phyloP scores from a whole-genome alignment of 495 filamentous ascomycete genomes.

The Delitschia confertaspora region DNA sequence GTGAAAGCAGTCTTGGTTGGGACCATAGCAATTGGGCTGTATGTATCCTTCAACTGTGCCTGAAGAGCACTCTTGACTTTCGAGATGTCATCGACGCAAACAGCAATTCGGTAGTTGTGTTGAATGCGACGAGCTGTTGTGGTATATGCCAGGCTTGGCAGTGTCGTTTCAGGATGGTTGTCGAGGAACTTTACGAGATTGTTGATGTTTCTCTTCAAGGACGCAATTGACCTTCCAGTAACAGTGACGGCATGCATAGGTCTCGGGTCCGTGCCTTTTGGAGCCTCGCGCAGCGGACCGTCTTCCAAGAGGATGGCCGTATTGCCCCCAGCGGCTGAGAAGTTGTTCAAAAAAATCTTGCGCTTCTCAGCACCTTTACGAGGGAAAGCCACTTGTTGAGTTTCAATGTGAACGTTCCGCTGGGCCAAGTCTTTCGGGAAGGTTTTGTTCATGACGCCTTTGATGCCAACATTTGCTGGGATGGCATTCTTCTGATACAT shows the following conservation, averaged over 20 bases:
- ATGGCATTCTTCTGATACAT: constrained; percentile 82
- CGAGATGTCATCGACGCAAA: constrained; percentile 33
- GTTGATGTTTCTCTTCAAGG: constrained; percentile 47
- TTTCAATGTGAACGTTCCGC: constrained; percentile 65
- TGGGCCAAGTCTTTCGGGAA: constrained; percentile 68
- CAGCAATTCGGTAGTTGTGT: constrained; percentile 39
- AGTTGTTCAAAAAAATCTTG: constrained; percentile 49
- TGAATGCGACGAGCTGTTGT: constrained; percentile 40
- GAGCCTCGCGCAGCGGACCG: constrained; percentile 37
- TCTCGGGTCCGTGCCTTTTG: constrained; percentile 46
- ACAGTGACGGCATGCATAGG: constrained; percentile 43
- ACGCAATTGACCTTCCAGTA: constrained; percentile 46
- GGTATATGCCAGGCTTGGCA: constrained; percentile 38
- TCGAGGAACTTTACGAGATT: constrained; percentile 45
- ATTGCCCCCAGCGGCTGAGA: constrained; percentile 39
- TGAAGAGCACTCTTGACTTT: constrained; percentile 36
- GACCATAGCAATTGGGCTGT: constrained; percentile 39
- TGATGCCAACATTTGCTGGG: constrained; percentile 82
- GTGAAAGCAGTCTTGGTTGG: constrained; percentile 43
- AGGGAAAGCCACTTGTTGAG: constrained; percentile 51
- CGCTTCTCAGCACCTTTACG: constrained; percentile 55
- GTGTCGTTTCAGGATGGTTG: constrained; percentile 39
- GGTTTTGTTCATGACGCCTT: constrained; percentile 68
- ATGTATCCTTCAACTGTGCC: constrained; percentile 36
- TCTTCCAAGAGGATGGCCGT: constrained; percentile 46